Evolutionary conservation across 2,329 filamentous ascomycete genomes (phyloP).

Genomic region (Aspergillus fumigatus): DNA sequence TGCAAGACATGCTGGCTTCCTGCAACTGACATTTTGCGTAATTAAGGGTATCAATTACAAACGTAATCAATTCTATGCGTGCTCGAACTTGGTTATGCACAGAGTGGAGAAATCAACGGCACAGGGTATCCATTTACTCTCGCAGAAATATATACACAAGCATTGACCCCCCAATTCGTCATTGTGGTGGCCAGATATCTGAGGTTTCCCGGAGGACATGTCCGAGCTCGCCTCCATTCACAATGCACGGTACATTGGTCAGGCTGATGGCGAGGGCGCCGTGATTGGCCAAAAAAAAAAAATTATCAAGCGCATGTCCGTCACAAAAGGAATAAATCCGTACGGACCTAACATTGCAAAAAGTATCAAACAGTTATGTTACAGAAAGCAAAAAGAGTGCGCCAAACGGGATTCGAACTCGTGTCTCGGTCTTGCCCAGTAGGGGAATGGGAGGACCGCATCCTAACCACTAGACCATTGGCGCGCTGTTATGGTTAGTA

Average conservation of each 20-base stretch:
- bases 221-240: not conserved
- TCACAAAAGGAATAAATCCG: not conserved
- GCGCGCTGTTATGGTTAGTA: not conserved
- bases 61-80: not conserved
- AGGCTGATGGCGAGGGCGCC: not conserved
- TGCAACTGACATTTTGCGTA: constrained; percentile 9
- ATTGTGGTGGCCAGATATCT: not conserved
- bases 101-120: not conserved
- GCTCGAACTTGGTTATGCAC: not conserved
- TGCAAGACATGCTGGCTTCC: constrained; percentile 22
- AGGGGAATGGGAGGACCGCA: constrained; percentile 1
- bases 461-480: constrained; percentile 2
- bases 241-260: not conserved
- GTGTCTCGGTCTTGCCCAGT: not conserved
- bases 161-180: not conserved
- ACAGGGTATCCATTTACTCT: not conserved
- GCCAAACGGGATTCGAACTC: constrained; percentile 1
- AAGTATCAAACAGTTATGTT: not conserved
- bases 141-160: not conserved
- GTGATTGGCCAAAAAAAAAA: not conserved
- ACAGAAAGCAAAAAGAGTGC: not conserved
- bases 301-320: too few relatives aligned
- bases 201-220: not conserved
- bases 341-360: not conserved
- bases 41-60: not conserved